Percentiles rank a stretch among this genome's conserved stretches.
phyloP scores from a whole-genome alignment of 2,329 filamentous ascomycete species.

The Cladosporium sp. region DNA sequence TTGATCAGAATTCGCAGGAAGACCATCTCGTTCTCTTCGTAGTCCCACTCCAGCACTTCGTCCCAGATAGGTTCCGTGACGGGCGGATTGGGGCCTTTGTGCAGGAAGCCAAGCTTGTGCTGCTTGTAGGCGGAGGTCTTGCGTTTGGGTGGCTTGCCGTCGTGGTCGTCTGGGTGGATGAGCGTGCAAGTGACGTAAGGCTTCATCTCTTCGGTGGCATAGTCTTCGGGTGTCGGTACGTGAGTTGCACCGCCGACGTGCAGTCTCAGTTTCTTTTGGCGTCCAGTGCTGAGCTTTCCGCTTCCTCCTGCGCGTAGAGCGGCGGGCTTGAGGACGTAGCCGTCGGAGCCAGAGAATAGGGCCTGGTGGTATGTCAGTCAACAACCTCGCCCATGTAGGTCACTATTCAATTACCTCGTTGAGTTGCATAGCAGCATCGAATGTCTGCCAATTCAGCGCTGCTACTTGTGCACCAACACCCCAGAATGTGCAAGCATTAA shows the following conservation, averaged over 20 bases:
- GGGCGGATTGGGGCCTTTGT: slow-evolving; percentile 61
- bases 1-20: slow-evolving; percentile 69
- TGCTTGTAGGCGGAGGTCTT: slow-evolving; percentile 65
- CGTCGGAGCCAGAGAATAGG: slow-evolving; percentile 65
- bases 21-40: slow-evolving; percentile 65
- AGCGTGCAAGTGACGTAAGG: slow-evolving; percentile 69
- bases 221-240: slow-evolving; percentile 57
- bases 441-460: slow-evolving; percentile 71
- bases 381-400: too few species aligned
- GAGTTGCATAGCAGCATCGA: slow-evolving; percentile 65
- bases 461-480: slow-evolving; percentile 68
- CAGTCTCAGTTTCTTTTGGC: slow-evolving; percentile 57
- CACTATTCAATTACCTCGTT: slow-evolving; percentile 51
- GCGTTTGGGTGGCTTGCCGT: slow-evolving; percentile 57
- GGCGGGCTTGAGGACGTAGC: slow-evolving; percentile 66
- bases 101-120: slow-evolving; percentile 60
- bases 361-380: slow-evolving; percentile 39
- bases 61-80: slow-evolving; percentile 66
- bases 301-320: slow-evolving; percentile 59
- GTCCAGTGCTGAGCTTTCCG: slow-evolving; percentile 51
- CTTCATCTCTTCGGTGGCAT: slow-evolving; percentile 57
- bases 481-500: slow-evolving; percentile 66
- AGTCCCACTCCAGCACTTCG: slow-evolving; percentile 68
- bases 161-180: slow-evolving; percentile 58
- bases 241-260: slow-evolving; percentile 65